These are phyloP conservation scores for Fragaria ananassa DNA, from an alignment of 306 rosid species.

Conservation along the genomic window DNA sequence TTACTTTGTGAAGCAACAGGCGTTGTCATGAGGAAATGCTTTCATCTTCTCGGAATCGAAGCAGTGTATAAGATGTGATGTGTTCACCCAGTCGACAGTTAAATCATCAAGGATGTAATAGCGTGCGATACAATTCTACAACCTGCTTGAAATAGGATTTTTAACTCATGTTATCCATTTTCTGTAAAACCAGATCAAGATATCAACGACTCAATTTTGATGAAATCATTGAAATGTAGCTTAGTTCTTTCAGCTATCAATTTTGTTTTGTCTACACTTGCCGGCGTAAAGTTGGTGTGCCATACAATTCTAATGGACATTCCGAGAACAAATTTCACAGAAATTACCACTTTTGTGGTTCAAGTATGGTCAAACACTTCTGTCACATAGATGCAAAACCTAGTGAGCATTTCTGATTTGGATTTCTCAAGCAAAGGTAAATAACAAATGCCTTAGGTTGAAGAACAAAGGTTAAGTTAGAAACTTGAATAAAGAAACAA, in stretches of 20 bases:
- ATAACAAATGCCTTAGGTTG: no score
- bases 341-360: no score
- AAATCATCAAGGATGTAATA: conserved; percentile 24
- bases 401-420: not conserved
- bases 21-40: conserved; percentile 84
- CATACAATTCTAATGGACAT: not conserved
- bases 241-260: not conserved
- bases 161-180: not conserved
- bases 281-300: not conserved
- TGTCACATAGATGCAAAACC: no score
- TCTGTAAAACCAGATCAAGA: conserved; percentile 3
- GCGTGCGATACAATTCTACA: not conserved
- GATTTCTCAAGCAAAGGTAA: not conserved
- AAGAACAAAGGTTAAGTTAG: not conserved
- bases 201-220: not conserved
- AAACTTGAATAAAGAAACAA: not conserved
- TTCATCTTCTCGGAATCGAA: conserved; percentile 73
- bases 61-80: conserved; percentile 84
- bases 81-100: not conserved
- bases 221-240: not conserved
- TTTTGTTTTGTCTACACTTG: not conserved
- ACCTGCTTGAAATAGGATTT: not conserved
- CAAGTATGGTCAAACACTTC: no score
- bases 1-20: conserved; percentile 94
- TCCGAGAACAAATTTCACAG: no score